Evolutionary conservation across 2,329 filamentous ascomycete genomes (phyloP).

Genomic region (Neofusicoccum umdonicola): DNA sequence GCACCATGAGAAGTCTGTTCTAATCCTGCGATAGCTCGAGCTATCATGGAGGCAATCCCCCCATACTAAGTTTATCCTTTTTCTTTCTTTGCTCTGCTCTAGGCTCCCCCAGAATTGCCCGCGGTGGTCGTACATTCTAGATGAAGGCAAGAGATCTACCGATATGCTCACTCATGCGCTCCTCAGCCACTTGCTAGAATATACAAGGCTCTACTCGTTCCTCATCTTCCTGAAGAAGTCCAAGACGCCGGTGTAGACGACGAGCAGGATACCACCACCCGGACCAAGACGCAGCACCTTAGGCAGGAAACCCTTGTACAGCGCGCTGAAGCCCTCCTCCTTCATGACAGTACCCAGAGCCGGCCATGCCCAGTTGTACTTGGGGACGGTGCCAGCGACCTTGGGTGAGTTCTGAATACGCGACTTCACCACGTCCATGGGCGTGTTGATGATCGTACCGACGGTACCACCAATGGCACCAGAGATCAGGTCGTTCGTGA

Average conservation of each 20-base stretch:
- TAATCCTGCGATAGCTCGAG: too few species aligned
- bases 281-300: conserved; percentile 82
- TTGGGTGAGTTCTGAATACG: conserved; percentile 93
- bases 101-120: neutral
- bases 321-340: conserved; percentile 86
- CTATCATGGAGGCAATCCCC: too few species aligned
- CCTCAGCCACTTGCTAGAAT: neutral
- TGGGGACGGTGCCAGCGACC: conserved; percentile 75
- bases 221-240: conserved; percentile 83
- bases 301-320: conserved; percentile 97
- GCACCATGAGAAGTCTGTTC: too few species aligned
- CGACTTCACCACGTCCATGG: conserved; percentile 96
- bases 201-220: conserved; percentile 27
- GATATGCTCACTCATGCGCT: conserved; percentile 6
- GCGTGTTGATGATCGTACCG: conserved; percentile 91
- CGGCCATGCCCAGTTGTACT: conserved; percentile 99
- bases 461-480: conserved; percentile 85
- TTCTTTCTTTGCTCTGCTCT: neutral
- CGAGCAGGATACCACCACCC: conserved; percentile 71
- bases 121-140: conserved; percentile 4
- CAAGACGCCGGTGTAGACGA: conserved; percentile 84
- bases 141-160: neutral
- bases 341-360: conserved; percentile 80
- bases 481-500: conserved; percentile 82
- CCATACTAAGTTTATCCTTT: too few species aligned